Evolutionary conservation across 371 early-diverging fungal genomes (phyloP), one percentile per base, ranked within the genome.

Genomic region (Dichotomocladium elegans): DNA sequence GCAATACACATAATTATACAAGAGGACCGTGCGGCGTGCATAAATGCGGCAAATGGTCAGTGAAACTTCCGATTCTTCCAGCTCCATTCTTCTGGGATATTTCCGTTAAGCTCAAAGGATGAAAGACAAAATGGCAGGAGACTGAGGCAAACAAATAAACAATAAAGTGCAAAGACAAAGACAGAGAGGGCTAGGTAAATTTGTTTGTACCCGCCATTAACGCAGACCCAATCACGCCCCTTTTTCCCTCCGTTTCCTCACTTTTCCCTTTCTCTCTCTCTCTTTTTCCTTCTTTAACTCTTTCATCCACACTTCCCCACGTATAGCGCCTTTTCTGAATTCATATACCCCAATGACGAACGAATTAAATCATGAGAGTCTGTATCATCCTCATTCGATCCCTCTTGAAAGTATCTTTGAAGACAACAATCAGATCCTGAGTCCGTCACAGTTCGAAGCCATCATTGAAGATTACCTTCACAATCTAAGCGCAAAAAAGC

Each of bases 401-500:
- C n/a, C n/a, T n/a, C n/a, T n/a, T n/a, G 37, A 37, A 37, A 21
- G 21, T 21, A 6, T 47, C 10, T 35, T 58, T 51, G 40, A 72
- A 29, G 66, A 72, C 31, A 44, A 68, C 27, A 57, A 71, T 8
- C 77, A 76, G 40, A 63, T 51, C 44, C 77, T 71, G 19, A 61
- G 66, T 0, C 30, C 44, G 17, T 52, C 57, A 42, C 64, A 64
- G 34, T 76, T 76, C 40, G 57, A 70, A 31, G 51, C 48, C 19
- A 70, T 76, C 42, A 60, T 76, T 11, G 46, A 76, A 27, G 72
- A 76, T 19, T 82, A 82, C 40, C 59, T 82, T 21, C 49, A 70
- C 14, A 80, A 80, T 22, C 58, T 82, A 17, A 72, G 72, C 17
- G 66, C 77, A 25, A 82, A 82, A 53, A 82, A 82, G 46, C 56